Evolutionary conservation across 495 filamentous ascomycete species (phyloP).

Genomic region (Aspergillus sparsus): DNA sequence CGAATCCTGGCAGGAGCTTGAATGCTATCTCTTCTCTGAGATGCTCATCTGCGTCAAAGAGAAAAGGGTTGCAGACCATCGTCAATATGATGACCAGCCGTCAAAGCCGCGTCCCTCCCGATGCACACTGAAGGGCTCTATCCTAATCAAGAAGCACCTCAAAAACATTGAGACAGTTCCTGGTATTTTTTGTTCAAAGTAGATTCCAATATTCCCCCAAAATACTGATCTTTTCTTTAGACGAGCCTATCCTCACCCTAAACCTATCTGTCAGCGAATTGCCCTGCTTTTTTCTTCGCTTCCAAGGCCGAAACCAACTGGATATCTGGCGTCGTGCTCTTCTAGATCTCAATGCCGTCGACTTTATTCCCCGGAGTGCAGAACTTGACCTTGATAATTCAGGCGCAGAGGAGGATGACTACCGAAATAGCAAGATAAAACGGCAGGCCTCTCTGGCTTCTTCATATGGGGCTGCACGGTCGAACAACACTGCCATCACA

Average conservation of each 20-base stretch:
- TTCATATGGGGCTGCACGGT: constrained; percentile 67
- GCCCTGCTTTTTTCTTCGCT: constrained; percentile 94
- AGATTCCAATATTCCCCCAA: neutral
- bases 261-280: constrained; percentile 92
- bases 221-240: constrained; percentile 38
- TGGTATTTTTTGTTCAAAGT: constrained; percentile 36
- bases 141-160: constrained; percentile 97
- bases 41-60: constrained; percentile 99
- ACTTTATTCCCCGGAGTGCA: constrained; percentile 57
- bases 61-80: constrained; percentile 67
- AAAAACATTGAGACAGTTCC: constrained; percentile 77
- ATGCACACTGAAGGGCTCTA: constrained; percentile 94
- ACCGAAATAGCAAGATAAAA: constrained; percentile 66
- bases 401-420: constrained; percentile 92
- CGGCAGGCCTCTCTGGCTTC: constrained; percentile 86
- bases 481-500: constrained; percentile 48
- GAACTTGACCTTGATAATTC: constrained; percentile 79
- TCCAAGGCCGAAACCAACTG: constrained; percentile 80
- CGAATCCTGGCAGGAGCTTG: constrained; percentile 95
- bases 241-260: constrained; percentile 83
- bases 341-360: constrained; percentile 71
- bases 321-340: constrained; percentile 91
- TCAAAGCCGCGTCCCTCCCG: constrained; percentile 64
- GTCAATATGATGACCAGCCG: constrained; percentile 56
- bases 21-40: constrained; percentile 95